These are phyloP conservation scores for Saccharomycopsis javanensis DNA, from an alignment of 805 yeast genomes.

Conservation along the genomic window DNA sequence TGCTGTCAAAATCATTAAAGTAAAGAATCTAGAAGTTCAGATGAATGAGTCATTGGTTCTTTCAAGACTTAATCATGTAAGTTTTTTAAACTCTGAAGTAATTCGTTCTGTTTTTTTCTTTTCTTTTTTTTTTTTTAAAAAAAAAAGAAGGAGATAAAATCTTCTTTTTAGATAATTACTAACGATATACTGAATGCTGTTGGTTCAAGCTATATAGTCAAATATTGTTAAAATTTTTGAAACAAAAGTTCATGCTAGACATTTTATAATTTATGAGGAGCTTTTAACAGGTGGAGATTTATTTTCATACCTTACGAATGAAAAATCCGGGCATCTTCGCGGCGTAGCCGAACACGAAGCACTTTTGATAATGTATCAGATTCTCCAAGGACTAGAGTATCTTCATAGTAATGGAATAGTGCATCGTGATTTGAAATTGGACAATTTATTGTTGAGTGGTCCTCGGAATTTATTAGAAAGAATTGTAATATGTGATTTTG, in stretches of 20 bases:
- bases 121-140: too few relatives aligned
- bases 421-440: slow-evolving; percentile 59
- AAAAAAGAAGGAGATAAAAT: neutral
- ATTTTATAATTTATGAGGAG: slow-evolving; percentile 30
- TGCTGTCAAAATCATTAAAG: slow-evolving; percentile 41
- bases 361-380: slow-evolving; percentile 44
- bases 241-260: slow-evolving; percentile 24
- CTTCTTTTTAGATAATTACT: neutral
- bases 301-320: slow-evolving; percentile 42
- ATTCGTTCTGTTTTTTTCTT: too few relatives aligned
- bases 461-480: slow-evolving; percentile 41
- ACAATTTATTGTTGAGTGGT: slow-evolving; percentile 47
- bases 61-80: slow-evolving; percentile 31
- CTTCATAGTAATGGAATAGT: slow-evolving; percentile 46
- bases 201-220: slow-evolving; percentile 27
- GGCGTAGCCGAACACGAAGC: slow-evolving; percentile 47
- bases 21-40: slow-evolving; percentile 24
- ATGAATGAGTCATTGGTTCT: slow-evolving; percentile 37
- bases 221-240: slow-evolving; percentile 39
- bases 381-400: slow-evolving; percentile 45
- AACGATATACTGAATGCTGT: neutral
- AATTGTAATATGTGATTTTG: slow-evolving; percentile 61
- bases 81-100: slow-evolving; percentile 17
- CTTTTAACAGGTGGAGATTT: slow-evolving; percentile 46
- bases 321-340: slow-evolving; percentile 26